Conservation (phyloP, 768 basidiomycete species). For the Naganishia vaughanmartiniae region DNA sequence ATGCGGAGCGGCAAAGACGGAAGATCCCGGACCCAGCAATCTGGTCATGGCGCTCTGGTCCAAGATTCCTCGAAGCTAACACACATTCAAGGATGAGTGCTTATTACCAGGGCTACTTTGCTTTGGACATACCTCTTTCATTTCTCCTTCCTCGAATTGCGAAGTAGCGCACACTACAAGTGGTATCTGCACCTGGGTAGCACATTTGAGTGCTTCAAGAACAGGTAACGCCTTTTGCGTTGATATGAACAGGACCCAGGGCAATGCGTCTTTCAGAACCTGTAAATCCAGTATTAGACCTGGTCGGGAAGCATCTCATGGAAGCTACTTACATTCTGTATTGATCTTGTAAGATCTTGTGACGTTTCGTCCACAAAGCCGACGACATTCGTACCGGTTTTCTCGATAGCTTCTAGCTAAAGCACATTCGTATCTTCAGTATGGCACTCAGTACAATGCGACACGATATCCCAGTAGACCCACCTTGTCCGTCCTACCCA, state of each 20-base stretch:
- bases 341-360: conserved; percentile 7
- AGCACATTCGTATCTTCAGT: not conserved
- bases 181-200: conserved; percentile 12
- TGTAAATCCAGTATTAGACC: not conserved
- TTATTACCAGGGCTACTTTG: not conserved
- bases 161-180: conserved; percentile 16
- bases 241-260: conserved; percentile 14
- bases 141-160: conserved; percentile 2
- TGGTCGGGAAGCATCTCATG: not conserved
- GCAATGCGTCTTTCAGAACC: conserved; percentile 10
- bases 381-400: conserved; percentile 2
- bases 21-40: conserved; percentile 16
- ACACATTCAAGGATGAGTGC: not conserved
- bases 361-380: conserved; percentile 20
- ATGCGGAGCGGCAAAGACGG: conserved; percentile 15
- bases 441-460: not conserved
- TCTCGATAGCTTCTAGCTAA: conserved; percentile 16
- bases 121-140: not conserved
- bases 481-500: not conserved
- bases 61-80: conserved; percentile 2
- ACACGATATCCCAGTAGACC: too few species aligned
- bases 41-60: conserved; percentile 10
- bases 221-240: conserved; percentile 7
- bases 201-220: conserved; percentile 8
- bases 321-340: conserved; percentile 2